Evolutionary conservation across 2,329 filamentous ascomycete species (phyloP).

Genomic region (Nemania abortiva): DNA sequence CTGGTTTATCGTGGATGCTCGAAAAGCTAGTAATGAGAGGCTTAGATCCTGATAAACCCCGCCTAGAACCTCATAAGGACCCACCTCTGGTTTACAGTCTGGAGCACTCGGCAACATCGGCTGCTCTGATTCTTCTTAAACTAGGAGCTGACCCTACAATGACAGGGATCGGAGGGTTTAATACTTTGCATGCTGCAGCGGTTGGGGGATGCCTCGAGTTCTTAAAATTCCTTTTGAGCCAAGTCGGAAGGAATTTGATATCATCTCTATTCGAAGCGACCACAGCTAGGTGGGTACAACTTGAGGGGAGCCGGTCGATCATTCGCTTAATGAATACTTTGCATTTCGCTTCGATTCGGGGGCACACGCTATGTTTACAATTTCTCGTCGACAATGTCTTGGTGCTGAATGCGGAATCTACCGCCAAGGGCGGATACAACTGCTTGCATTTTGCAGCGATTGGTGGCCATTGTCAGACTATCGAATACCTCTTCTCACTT

Average conservation of each 20-base stretch:
- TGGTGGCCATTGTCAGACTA: not conserved
- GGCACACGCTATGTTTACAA: not conserved
- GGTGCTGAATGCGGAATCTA: not conserved
- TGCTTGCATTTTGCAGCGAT: slow-evolving; percentile 26
- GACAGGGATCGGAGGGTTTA: not conserved
- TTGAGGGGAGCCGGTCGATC: fast-evolving
- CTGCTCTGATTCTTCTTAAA: slow-evolving; percentile 17
- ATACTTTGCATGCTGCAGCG: slow-evolving; percentile 16
- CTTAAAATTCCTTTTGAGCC: not conserved
- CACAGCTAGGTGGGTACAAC: not conserved
- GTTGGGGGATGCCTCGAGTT: not conserved
- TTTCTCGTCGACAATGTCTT: slow-evolving; percentile 15
- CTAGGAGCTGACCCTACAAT: slow-evolving; percentile 15
- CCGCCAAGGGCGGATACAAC: not conserved
- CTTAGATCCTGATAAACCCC: slow-evolving; percentile 13
- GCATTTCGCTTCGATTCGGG: not conserved
- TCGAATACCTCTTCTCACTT: slow-evolving; percentile 13
- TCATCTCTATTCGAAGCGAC: slow-evolving; percentile 3
- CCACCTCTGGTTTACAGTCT: not conserved
- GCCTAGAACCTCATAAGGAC: not conserved
- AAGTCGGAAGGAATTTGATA: not conserved
- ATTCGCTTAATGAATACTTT: not conserved
- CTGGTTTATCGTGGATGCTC: slow-evolving; percentile 18
- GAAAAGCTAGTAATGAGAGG: slow-evolving; percentile 10
- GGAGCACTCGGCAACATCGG: not conserved